phyloP scores from a whole-genome alignment of 176 grass and related monocot genomes.

The Dactylis glomerata region DNA sequence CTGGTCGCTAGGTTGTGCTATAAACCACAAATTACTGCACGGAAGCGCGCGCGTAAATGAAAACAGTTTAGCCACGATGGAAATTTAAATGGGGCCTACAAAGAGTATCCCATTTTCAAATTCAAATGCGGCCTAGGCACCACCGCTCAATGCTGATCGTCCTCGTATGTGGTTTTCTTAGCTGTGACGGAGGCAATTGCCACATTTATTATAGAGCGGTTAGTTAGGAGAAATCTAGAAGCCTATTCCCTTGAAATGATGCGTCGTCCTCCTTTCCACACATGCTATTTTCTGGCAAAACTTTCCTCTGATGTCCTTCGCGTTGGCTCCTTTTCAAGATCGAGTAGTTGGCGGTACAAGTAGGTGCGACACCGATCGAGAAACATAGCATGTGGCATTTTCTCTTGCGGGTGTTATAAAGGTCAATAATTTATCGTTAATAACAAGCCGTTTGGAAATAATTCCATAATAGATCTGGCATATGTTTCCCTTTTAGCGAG shows the following conservation, averaged over 20 bases:
- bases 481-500: not conserved
- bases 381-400: slow-evolving; percentile 11
- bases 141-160: too few relatives aligned
- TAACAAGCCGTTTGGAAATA: not conserved
- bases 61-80: too few relatives aligned
- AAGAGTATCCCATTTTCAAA: too few relatives aligned
- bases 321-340: not conserved
- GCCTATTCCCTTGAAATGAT: not conserved
- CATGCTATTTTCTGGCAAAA: slow-evolving; percentile 11
- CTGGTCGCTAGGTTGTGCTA: too few relatives aligned
- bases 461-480: not conserved
- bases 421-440: not conserved
- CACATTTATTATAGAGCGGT: not conserved
- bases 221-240: not conserved
- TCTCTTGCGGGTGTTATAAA: not conserved
- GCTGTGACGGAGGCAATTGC: slow-evolving; percentile 12
- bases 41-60: too few relatives aligned
- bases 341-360: not conserved
- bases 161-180: not conserved
- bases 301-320: not conserved
- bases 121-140: too few relatives aligned
- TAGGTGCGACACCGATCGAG: not conserved
- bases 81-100: too few relatives aligned
- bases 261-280: slow-evolving; percentile 32
- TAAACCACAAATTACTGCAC: too few relatives aligned